A percentile compares a stretch with the other conserved stretches of the same genome.
These are phyloP conservation scores for Solanum bukasovii DNA, from an alignment of 257 asterid genomes.

Conservation along the genomic window DNA sequence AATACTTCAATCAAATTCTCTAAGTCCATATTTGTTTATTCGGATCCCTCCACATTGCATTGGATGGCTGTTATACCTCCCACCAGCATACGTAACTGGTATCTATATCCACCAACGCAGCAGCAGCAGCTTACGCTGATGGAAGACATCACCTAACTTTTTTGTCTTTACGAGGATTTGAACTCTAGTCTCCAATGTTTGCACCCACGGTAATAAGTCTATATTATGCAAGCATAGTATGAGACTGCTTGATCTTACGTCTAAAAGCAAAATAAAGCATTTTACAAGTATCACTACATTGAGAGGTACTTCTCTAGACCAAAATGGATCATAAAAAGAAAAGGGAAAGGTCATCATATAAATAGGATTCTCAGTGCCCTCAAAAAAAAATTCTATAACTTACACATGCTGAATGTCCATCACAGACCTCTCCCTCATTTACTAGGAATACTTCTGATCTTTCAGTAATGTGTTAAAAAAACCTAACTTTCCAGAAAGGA, in stretches of 20 bases:
- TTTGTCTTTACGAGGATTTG: not conserved
- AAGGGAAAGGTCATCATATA: not conserved
- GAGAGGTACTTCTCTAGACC: not conserved
- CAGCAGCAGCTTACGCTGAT: not conserved
- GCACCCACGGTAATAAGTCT: not conserved
- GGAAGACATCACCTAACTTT: not conserved
- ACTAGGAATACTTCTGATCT: not conserved
- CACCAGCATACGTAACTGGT: not conserved
- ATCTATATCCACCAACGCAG: not conserved
- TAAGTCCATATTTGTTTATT: not conserved
- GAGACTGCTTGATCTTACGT: not conserved
- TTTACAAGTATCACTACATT: not conserved
- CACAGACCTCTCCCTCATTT: not conserved
- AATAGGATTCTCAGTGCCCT: not conserved
- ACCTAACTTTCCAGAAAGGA: not conserved
- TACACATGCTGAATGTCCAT: not conserved
- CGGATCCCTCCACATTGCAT: not conserved
- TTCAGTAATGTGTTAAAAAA: not conserved
- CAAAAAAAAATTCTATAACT: not conserved
- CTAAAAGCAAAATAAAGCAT: not conserved
- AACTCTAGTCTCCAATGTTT: not conserved
- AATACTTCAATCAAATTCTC: not conserved
- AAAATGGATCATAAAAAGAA: not conserved
- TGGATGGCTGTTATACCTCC: not conserved
- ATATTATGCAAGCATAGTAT: not conserved